These are phyloP conservation scores for Carex scoparia DNA, from an alignment of 176 grass and related monocot genomes.

Conservation along the genomic window DNA sequence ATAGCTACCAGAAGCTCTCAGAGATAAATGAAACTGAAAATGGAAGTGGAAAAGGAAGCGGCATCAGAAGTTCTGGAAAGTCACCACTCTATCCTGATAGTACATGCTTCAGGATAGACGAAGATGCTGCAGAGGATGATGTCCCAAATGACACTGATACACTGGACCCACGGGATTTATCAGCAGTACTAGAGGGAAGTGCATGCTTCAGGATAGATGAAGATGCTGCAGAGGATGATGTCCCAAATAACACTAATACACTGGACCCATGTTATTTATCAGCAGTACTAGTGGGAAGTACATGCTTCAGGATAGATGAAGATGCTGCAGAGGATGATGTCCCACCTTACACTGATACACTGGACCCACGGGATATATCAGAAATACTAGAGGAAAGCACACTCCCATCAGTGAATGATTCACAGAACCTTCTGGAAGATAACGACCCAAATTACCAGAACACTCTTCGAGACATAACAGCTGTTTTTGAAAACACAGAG, in stretches of 20 bases:
- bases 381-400: neutral
- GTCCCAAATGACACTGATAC: conserved; percentile 16
- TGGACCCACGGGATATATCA: neutral
- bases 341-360: too few species aligned
- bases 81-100: conserved; percentile 56
- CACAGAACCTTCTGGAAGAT: conserved; percentile 13
- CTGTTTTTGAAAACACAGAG: conserved; percentile 39
- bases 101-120: conserved; percentile 71
- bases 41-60: neutral
- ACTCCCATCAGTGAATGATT: neutral
- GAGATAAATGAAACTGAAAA: conserved; percentile 31
- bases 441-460: conserved; percentile 30
- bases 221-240: too few species aligned
- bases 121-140: conserved; percentile 60
- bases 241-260: too few species aligned
- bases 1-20: conserved; percentile 38
- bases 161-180: conserved; percentile 1
- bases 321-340: too few species aligned
- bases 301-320: too few species aligned
- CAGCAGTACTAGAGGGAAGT: neutral
- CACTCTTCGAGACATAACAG: conserved; percentile 54
- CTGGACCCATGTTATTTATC: neutral
- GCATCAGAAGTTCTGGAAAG: conserved; percentile 32
- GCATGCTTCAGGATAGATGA: too few species aligned
- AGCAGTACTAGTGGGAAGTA: neutral